Conservation (phyloP, 176 grass and related monocot genomes). For the Oropetium thomaeum region DNA sequence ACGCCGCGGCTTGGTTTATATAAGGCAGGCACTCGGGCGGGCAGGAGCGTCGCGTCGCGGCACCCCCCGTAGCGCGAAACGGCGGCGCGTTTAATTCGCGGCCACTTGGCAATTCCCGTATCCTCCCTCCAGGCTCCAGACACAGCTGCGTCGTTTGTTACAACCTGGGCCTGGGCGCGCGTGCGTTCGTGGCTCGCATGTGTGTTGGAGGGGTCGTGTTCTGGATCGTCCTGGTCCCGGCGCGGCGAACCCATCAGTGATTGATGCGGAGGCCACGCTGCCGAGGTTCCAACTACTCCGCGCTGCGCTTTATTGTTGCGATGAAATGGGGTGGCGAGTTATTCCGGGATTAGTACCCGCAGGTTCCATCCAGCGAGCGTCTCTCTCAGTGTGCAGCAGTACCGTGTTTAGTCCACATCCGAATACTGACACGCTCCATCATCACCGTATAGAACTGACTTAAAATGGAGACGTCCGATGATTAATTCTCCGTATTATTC, state of each 20-base stretch:
- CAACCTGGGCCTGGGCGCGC: too few relatives aligned
- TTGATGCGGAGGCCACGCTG: neutral
- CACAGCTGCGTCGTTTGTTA: too few relatives aligned
- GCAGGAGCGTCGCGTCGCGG: too few relatives aligned
- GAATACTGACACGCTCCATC: neutral
- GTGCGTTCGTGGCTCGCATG: too few relatives aligned
- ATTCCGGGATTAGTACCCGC: neutral
- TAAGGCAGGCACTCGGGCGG: neutral
- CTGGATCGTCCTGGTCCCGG: neutral
- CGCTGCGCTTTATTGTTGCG: slow-evolving; percentile 36
- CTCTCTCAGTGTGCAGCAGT: neutral
- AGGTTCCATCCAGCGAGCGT: neutral
- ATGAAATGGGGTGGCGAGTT: slow-evolving; percentile 15
- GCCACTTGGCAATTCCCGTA: neutral
- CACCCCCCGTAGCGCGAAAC: slow-evolving; percentile 19
- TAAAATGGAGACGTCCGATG: neutral
- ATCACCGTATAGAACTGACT: neutral
- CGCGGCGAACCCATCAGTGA: slow-evolving; percentile 19
- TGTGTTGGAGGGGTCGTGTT: too few relatives aligned
- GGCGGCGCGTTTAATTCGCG: slow-evolving; percentile 55
- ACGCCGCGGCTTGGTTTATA: slow-evolving; percentile 37
- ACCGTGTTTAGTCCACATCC: neutral
- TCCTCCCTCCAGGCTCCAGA: too few relatives aligned
- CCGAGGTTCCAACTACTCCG: slow-evolving; percentile 22
- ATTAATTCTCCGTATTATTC: neutral